phyloP scores from a whole-genome alignment of 140 eudicot species.

The Anethum foeniculum region DNA sequence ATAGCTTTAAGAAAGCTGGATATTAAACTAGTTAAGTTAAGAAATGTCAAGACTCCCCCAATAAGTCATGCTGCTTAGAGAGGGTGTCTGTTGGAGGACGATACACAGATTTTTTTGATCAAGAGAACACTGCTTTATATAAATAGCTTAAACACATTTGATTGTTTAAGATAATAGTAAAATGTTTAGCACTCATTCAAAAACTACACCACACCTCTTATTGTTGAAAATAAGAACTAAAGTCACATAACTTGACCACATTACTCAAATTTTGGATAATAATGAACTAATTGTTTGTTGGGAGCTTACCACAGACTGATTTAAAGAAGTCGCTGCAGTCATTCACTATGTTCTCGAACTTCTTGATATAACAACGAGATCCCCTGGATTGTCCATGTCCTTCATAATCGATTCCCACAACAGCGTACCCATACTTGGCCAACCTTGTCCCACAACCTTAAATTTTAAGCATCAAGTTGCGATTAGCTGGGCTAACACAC shows the following conservation, averaged over 20 bases:
- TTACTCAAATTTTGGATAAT: background rate
- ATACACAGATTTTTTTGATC: too few species aligned
- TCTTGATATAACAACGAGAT: slow-evolving; percentile 92
- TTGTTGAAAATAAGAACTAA: background rate
- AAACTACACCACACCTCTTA: too few species aligned
- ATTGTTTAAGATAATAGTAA: too few species aligned
- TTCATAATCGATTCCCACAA: slow-evolving; percentile 92
- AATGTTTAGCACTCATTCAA: too few species aligned
- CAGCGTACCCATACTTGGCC: slow-evolving; percentile 76
- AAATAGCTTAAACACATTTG: too few species aligned
- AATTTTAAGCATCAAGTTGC: background rate
- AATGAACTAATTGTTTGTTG: background rate
- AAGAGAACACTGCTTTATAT: too few species aligned
- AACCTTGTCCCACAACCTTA: slow-evolving; percentile 71
- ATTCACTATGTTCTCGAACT: slow-evolving; percentile 61
- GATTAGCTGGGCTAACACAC: background rate
- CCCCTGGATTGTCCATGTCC: slow-evolving; percentile 97
- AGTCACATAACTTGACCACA: background rate
- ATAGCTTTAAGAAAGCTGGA: background rate
- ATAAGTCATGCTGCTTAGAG: too few species aligned
- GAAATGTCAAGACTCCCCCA: too few species aligned
- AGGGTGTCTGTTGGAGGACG: too few species aligned
- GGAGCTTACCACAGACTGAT: slow-evolving; percentile 64
- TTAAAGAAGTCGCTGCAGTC: slow-evolving; percentile 76
- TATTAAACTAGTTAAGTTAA: background rate